phyloP scores from a whole-genome alignment of 306 rosid species.

The Prunus fruticosa region DNA sequence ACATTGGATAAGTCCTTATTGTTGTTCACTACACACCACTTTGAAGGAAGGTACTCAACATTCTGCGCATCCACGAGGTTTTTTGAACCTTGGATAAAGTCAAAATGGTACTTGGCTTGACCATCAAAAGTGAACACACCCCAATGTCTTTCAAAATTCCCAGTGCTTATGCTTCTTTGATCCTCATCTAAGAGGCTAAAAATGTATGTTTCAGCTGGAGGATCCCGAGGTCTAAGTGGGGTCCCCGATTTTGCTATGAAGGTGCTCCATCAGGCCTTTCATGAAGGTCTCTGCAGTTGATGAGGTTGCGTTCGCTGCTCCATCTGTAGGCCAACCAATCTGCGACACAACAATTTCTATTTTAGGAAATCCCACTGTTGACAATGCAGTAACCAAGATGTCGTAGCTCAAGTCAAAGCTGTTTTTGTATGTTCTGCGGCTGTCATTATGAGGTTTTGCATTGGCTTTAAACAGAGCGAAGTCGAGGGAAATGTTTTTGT shows the following conservation, averaged over 20 bases:
- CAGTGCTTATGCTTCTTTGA: conserved; percentile 58
- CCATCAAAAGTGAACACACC: conserved; percentile 94
- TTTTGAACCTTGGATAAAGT: conserved; percentile 58
- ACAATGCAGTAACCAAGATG: conserved; percentile 53
- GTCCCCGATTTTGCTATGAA: conserved; percentile 64
- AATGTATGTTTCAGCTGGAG: conserved; percentile 64
- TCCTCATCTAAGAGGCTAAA: conserved; percentile 88
- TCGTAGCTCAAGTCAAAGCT: conserved; percentile 76
- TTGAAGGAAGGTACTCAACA: conserved; percentile 73
- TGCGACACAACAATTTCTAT: conserved; percentile 70
- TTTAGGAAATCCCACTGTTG: conserved; percentile 58
- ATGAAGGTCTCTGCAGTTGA: conserved; percentile 66
- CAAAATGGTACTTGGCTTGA: conserved; percentile 78
- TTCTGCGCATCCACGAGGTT: conserved; percentile 64
- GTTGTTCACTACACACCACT: conserved; percentile 95
- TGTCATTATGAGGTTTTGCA: conserved; percentile 55
- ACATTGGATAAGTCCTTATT: conserved; percentile 69
- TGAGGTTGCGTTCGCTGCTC: conserved; percentile 65
- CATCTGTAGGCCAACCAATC: conserved; percentile 98
- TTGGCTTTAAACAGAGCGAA: conserved; percentile 69
- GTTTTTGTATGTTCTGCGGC: conserved; percentile 65
- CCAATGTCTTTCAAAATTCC: conserved; percentile 87
- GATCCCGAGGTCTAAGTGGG: conserved; percentile 58
- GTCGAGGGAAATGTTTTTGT: conserved; percentile 71
- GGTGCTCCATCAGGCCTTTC: conserved; percentile 67